Evolutionary conservation across 495 filamentous ascomycete species (phyloP), one percentile per base, ranked within the genome.

Genomic region (Astrothelium subdiscretum): DNA sequence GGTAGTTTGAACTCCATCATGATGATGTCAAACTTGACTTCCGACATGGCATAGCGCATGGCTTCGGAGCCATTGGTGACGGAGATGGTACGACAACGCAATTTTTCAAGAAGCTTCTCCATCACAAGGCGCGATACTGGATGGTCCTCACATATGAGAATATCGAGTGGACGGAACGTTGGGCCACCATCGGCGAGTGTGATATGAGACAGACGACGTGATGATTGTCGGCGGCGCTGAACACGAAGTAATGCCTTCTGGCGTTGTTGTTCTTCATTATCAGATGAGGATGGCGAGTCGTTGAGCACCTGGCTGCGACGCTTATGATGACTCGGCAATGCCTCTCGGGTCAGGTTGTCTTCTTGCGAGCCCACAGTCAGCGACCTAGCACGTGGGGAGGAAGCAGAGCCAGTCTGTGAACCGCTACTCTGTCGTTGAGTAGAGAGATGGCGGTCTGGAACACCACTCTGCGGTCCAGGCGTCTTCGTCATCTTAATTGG

Each of bases 1-100:
- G 95, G 95, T 59, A 98, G 79, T 72, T 90, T 94, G 77, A 87
- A 96, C 72, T 98, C 94, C 72, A 95, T 96, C 79, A 98, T 89
- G 70, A 98, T 97, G 67, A 98, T 92, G 74, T 98, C 94, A 60
- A 84, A 97, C 63, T 89, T 79, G 48, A 98, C 90, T 72, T 97
- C 90, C 68, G 91, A 88, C 77, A 96, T 87, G 44, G 92, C 91
- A 74, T 88, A 95, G 27, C 92, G 85, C 71, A 92, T 85, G 1
- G 91, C 95, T 68, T 98, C 94, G 1, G 89, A 80, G 20, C 95
- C 94, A 65, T 90, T 95, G 8, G 83, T 79, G 1, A 91, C 94
- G 18, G 89, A 86, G 64, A 98, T 95, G n/a, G 91, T 96, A 20
- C 95, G 88, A 67, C 94, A 98, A 35, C 88, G 86, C 38, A 98